Conservation (phyloP, 352 stramenopile genomes). For the Phytophthora sp. region DNA sequence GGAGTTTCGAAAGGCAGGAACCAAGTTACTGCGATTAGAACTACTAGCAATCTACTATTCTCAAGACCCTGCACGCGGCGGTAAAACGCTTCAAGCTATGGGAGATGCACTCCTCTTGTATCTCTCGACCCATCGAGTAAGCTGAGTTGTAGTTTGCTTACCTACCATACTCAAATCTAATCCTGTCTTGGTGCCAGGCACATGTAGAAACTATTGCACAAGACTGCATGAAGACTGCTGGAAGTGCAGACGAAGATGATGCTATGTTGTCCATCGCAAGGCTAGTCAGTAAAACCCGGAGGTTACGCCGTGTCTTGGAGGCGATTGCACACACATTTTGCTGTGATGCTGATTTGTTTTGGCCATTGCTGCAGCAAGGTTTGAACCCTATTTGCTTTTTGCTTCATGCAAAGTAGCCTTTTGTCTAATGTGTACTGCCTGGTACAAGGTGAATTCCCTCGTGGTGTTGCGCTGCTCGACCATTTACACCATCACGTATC, state of each 20-base stretch:
- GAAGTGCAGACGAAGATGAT: constrained; percentile 14
- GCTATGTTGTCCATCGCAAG: constrained; percentile 31
- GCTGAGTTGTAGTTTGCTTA: not conserved
- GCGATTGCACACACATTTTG: constrained; percentile 33
- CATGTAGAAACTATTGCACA: constrained; percentile 27
- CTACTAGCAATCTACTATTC: constrained; percentile 65
- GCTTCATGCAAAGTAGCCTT: not conserved
- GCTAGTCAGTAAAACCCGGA: constrained; percentile 41
- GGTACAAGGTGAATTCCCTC: constrained; percentile 46
- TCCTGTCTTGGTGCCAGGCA: constrained; percentile 10
- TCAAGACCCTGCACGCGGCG: constrained; percentile 64
- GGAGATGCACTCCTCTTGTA: constrained; percentile 58
- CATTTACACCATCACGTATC: constrained; percentile 48
- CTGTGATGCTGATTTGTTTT: constrained; percentile 43
- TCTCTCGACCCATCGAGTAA: constrained; percentile 60
- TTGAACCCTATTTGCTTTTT: constrained; percentile 9
- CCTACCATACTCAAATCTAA: constrained; percentile 1
- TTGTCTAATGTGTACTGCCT: not conserved
- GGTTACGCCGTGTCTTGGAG: constrained; percentile 39
- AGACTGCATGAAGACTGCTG: constrained; percentile 13
- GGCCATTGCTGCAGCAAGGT: constrained; percentile 51
- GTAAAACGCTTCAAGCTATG: constrained; percentile 69
- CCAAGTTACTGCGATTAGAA: constrained; percentile 65
- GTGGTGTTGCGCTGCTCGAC: constrained; percentile 57
- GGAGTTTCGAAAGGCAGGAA: constrained; percentile 61